These are phyloP conservation scores for Soucietia sequanensis DNA, from an alignment of 805 yeast species.

Conservation along the genomic window DNA sequence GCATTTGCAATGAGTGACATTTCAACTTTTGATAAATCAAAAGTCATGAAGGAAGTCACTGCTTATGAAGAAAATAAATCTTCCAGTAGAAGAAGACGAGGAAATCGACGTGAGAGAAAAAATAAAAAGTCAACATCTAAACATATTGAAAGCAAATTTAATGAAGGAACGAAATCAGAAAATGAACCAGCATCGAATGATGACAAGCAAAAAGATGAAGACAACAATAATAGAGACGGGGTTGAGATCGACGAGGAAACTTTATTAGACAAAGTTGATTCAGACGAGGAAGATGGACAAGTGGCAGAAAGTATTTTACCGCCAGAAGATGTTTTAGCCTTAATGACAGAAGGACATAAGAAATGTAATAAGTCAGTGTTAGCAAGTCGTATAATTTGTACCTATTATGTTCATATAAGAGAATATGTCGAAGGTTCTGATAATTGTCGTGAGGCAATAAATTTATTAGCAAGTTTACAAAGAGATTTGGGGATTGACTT, in stretches of 20 bases:
- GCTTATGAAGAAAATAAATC: not conserved
- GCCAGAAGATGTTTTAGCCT: conserved; percentile 50
- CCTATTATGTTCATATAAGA: conserved; percentile 55
- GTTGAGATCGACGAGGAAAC: conserved; percentile 6
- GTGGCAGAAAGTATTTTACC: too few species aligned
- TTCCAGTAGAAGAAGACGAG: conserved; percentile 10
- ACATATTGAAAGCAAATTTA: conserved; percentile 10
- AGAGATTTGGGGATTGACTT: conserved; percentile 48
- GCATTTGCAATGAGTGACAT: conserved; percentile 67
- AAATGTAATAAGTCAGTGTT: conserved; percentile 45
- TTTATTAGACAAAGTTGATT: conserved; percentile 6
- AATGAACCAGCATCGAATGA: conserved; percentile 21
- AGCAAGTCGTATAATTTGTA: conserved; percentile 64
- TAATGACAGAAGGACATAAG: conserved; percentile 52
- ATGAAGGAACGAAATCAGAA: conserved; percentile 4
- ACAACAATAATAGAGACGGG: conserved; percentile 10
- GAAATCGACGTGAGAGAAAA: conserved; percentile 7
- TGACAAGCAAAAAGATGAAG: conserved; percentile 13
- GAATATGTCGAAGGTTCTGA: conserved; percentile 65
- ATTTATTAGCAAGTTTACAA: conserved; percentile 48
- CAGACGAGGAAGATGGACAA: conserved; percentile 10
- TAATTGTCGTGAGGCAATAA: conserved; percentile 59
- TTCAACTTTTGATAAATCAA: conserved; percentile 53
- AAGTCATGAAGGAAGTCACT: conserved; percentile 17
- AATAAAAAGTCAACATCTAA: too few species aligned